These are phyloP conservation scores for Monilinia polystroma DNA, from an alignment of 2,329 filamentous ascomycete genomes.

Conservation along the genomic window DNA sequence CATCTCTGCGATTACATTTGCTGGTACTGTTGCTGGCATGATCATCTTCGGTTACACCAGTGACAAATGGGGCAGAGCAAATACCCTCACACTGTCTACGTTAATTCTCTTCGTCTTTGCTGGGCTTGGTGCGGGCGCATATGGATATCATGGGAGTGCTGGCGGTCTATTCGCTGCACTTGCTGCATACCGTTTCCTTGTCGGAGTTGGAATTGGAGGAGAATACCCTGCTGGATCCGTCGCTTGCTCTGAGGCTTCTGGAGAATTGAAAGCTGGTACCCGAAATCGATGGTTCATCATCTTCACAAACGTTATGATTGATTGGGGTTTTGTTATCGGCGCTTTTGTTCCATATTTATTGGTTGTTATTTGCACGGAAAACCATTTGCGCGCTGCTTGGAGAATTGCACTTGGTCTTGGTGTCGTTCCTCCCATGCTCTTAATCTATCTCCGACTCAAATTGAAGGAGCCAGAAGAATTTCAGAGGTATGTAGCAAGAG, in stretches of 20 bases:
- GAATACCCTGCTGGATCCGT: slow-evolving; percentile 85
- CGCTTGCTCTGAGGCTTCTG: slow-evolving; percentile 77
- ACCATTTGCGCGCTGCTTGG: slow-evolving; percentile 75
- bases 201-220: slow-evolving; percentile 66
- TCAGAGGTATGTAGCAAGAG: slow-evolving; percentile 41
- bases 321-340: slow-evolving; percentile 72
- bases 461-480: slow-evolving; percentile 79
- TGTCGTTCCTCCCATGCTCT: slow-evolving; percentile 69
- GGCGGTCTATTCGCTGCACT: slow-evolving; percentile 75
- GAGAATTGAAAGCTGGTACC: slow-evolving; percentile 75
- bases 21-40: slow-evolving; percentile 80
- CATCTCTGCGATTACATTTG: slow-evolving; percentile 80
- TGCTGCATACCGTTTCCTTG: slow-evolving; percentile 80
- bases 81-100: slow-evolving; percentile 78
- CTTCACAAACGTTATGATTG: slow-evolving; percentile 86
- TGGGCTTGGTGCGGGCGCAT: slow-evolving; percentile 73
- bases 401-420: slow-evolving; percentile 77
- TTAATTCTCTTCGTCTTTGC: slow-evolving; percentile 83
- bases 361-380: slow-evolving; percentile 51
- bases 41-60: slow-evolving; percentile 76
- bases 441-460: slow-evolving; percentile 70
- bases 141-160: slow-evolving; percentile 66
- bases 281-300: slow-evolving; percentile 91
- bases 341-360: slow-evolving; percentile 73
- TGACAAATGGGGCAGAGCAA: slow-evolving; percentile 82